Evolutionary conservation across 2,329 filamentous ascomycete species (phyloP).

Genomic region (Colletotrichum tabaci): DNA sequence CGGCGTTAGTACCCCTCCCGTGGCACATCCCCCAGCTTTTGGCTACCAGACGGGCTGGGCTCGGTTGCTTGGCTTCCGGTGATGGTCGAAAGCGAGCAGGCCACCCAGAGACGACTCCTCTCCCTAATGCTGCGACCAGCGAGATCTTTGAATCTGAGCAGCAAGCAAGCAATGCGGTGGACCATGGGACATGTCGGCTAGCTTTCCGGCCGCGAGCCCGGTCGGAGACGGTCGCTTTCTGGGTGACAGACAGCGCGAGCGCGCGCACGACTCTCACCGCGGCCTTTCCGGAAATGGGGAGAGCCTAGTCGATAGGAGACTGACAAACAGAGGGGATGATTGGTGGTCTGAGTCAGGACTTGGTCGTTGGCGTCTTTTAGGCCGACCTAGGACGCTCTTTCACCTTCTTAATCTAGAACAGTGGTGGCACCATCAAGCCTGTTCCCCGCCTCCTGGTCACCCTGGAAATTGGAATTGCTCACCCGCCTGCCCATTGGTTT

Average conservation of each 20-base stretch:
- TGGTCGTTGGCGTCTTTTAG: constrained; percentile 40
- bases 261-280: constrained; percentile 30
- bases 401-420: constrained; percentile 43
- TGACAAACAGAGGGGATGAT: constrained; percentile 16
- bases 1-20: constrained; percentile 30
- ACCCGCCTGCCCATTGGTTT: constrained; percentile 22
- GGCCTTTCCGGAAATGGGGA: constrained; percentile 41
- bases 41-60: constrained; percentile 10
- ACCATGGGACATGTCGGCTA: constrained; percentile 25
- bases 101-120: not conserved
- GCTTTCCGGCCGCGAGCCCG: constrained; percentile 9
- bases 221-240: constrained; percentile 8
- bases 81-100: constrained; percentile 11
- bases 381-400: constrained; percentile 30
- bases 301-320: constrained; percentile 36
- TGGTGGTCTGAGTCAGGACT: constrained; percentile 43
- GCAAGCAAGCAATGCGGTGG: constrained; percentile 1
- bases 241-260: constrained; percentile 7
- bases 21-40: constrained; percentile 36
- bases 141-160: constrained; percentile 19
- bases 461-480: constrained; percentile 40
- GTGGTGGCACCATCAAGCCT: constrained; percentile 40
- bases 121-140: constrained; percentile 1
- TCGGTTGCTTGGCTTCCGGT: constrained; percentile 37
- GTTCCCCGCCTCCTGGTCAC: constrained; percentile 40